Conservation (phyloP, 805 yeast genomes). For the Nakazawaea ernobii region DNA sequence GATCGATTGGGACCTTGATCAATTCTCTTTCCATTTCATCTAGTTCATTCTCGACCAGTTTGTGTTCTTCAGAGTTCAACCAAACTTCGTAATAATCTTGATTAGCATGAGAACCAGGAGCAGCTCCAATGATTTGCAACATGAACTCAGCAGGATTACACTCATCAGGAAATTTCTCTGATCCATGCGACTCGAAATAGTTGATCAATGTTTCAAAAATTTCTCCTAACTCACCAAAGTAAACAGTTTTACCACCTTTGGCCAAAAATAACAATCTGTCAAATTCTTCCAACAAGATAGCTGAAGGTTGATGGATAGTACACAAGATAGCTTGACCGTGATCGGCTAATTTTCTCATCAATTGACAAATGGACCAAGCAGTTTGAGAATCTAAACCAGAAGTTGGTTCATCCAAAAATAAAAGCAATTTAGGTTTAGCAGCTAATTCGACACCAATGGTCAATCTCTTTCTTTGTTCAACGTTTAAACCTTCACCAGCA, state of each 20-base stretch:
- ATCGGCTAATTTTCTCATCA: conserved; percentile 60
- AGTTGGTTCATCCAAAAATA: conserved; percentile 69
- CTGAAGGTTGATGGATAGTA: conserved; percentile 77
- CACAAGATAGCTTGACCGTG: conserved; percentile 73
- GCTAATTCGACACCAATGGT: conserved; percentile 71
- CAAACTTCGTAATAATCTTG: conserved; percentile 76
- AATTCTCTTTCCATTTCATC: conserved; percentile 59
- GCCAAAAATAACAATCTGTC: conserved; percentile 63
- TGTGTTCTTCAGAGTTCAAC: conserved; percentile 61
- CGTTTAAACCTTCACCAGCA: conserved; percentile 67
- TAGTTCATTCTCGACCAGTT: conserved; percentile 54
- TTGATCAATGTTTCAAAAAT: conserved; percentile 50
- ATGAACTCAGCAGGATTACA: conserved; percentile 92
- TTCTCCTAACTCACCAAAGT: conserved; percentile 75
- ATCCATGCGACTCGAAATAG: conserved; percentile 63
- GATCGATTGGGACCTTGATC: conserved; percentile 28
- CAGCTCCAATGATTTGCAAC: conserved; percentile 81
- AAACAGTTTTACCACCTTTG: conserved; percentile 75
- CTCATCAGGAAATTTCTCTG: conserved; percentile 57
- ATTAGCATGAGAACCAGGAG: conserved; percentile 70
- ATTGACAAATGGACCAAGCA: conserved; percentile 65
- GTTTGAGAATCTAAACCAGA: conserved; percentile 69
- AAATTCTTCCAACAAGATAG: conserved; percentile 59
- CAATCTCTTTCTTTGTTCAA: conserved; percentile 61
- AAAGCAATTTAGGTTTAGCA: conserved; percentile 58